Evolutionary conservation across 2,329 filamentous ascomycete species (phyloP), one percentile per base, ranked within the genome.

Genomic region (Alternaria alternata): DNA sequence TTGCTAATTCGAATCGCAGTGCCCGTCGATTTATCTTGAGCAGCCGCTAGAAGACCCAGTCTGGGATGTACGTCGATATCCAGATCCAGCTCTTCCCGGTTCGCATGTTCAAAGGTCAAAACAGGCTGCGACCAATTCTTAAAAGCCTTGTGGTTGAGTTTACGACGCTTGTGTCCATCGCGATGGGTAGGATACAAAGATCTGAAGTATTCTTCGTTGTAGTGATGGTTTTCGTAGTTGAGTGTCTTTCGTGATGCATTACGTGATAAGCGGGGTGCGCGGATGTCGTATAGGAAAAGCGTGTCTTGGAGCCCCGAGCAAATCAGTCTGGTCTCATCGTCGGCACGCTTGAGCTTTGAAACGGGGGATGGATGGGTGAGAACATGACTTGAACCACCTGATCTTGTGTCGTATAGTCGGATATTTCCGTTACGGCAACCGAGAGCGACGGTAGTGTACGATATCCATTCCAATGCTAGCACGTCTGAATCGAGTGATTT

Each of bases 401-500:
- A 68, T 39, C 77, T 72, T 0, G 63, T 63, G 56, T 80, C 77
- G 57, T 76, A 73, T 34, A 79, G 64, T 18, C 65, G 62, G 4
- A 82, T 73, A 3, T 61, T 70, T 9, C 73, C 74, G 32, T 77
- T 67, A 4, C 79, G 71, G 16, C 68, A 67, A 7, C 78, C 79
- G 2, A 74, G 56, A 2, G 70, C 70, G 20, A 81, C 39, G 7
- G 70, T 71, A 7, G 63, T 75, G 11, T 66, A 62, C 1, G 65
- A 70, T 2, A 79, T 63, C 78, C 78, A 81, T 20, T 73, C 65
- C 4, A 80, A 41, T 0, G 77, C 65, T 8, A 78, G 64, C 12
- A 79, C 63, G 39, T 80, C 76, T 5, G 70, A 63, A 0, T 60
- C n/a, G 1, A 69, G 48, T 7, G 58, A 41, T n/a, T 65, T 38